A percentile compares a stretch with the other conserved stretches of the same genome.
Conservation (phyloP, 2,329 filamentous ascomycete species). For the Trichophyton schoenleinii region DNA sequence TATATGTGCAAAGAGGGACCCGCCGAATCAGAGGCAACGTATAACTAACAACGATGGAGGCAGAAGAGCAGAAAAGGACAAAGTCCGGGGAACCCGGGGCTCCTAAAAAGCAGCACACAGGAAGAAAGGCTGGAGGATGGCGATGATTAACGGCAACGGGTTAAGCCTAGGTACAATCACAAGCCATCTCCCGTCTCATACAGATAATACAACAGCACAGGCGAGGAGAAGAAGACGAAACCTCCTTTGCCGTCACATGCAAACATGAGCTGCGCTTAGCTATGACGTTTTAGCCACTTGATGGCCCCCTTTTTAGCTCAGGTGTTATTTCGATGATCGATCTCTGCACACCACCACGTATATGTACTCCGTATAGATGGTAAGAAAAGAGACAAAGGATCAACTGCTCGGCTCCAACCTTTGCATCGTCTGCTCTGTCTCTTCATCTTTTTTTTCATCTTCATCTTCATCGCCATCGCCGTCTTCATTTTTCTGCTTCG, state of each 20-base stretch:
- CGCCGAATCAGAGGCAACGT: neutral
- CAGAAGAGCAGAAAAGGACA: neutral
- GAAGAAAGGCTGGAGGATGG: neutral
- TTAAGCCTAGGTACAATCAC: conserved; percentile 2
- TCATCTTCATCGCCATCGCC: neutral
- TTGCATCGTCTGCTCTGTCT: too few species aligned
- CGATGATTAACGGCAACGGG: neutral
- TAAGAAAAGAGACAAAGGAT: too few species aligned
- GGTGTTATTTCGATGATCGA: too few species aligned
- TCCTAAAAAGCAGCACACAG: neutral
- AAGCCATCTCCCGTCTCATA: neutral
- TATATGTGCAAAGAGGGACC: neutral
- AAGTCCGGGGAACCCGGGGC: neutral
- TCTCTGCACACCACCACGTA: too few species aligned
- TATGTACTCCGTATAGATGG: too few species aligned
- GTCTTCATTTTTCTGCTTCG: neutral
- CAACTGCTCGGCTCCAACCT: too few species aligned
- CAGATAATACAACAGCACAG: neutral
- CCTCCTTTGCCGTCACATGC: neutral
- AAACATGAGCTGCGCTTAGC: neutral
- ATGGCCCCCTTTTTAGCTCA: neutral
- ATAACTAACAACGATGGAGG: neutral
- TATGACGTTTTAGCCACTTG: neutral
- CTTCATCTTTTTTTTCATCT: too few species aligned
- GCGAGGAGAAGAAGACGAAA: neutral